These are phyloP conservation scores for Calamus simplicifolius DNA, from an alignment of 176 grass and related monocot genomes.

Conservation along the genomic window DNA sequence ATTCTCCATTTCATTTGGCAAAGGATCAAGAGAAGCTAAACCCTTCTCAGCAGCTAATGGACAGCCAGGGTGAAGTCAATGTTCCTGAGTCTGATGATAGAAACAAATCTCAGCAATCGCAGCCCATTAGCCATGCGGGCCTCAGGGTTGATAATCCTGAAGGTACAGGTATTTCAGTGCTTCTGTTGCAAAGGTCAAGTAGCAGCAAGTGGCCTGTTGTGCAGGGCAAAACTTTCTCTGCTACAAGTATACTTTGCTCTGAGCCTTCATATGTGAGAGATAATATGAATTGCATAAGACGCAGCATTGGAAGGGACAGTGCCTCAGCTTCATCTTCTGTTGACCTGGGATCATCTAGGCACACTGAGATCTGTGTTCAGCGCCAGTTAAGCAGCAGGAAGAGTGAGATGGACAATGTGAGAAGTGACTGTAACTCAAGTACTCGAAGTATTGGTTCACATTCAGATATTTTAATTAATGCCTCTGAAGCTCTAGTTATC, in stretches of 20 bases:
- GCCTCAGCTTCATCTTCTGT: slow-evolving; percentile 72
- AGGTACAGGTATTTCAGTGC: slow-evolving; percentile 61
- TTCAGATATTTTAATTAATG: slow-evolving; percentile 71
- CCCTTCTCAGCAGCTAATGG: slow-evolving; percentile 4
- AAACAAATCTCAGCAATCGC: slow-evolving; percentile 36
- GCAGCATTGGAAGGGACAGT: slow-evolving; percentile 51
- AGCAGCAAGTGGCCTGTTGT: slow-evolving; percentile 62
- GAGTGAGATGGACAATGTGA: slow-evolving; percentile 41
- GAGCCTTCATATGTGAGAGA: slow-evolving; percentile 74
- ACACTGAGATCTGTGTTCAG: slow-evolving; percentile 34
- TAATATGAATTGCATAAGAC: slow-evolving; percentile 47
- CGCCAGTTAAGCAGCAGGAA: slow-evolving; percentile 39
- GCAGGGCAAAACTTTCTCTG: slow-evolving; percentile 42
- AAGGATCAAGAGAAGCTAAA: background rate
- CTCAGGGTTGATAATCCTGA: slow-evolving; percentile 39
- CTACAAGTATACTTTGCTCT: slow-evolving; percentile 51
- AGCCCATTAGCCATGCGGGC: slow-evolving; percentile 8
- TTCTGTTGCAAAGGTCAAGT: slow-evolving; percentile 57
- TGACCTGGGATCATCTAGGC: slow-evolving; percentile 73
- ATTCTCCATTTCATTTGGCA: slow-evolving; percentile 5
- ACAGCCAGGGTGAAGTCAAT: slow-evolving; percentile 10
- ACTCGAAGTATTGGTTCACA: slow-evolving; percentile 50
- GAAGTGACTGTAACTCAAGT: slow-evolving; percentile 36
- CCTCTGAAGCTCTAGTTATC: slow-evolving; percentile 35
- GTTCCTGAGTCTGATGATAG: slow-evolving; percentile 10